Evolutionary conservation across 768 basidiomycete genomes (phyloP).

Genomic region (Postia placenta): DNA sequence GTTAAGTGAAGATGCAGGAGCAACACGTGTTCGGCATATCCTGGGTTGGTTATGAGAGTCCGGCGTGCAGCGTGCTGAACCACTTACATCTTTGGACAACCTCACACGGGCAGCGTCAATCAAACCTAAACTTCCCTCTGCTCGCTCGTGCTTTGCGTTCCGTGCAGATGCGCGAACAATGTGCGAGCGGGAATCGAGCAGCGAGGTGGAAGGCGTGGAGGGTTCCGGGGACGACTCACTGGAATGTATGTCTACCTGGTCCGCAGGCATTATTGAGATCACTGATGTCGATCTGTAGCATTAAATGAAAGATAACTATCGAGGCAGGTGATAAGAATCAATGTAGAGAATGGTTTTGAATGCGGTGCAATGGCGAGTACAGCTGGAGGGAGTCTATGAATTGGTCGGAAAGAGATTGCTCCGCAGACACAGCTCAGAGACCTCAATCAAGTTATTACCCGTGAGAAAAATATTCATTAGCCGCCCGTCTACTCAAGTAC

Average conservation of each 20-base stretch:
- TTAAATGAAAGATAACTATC: too few species aligned
- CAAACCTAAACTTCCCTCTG: conserved; percentile 24
- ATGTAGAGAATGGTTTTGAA: too few species aligned
- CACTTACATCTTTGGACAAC: conserved; percentile 29
- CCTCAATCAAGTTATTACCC: neutral
- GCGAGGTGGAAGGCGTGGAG: conserved; percentile 17
- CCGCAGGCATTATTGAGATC: neutral
- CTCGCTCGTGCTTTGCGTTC: conserved; percentile 14
- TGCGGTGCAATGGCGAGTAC: neutral
- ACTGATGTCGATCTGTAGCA: neutral
- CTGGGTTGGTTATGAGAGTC: conserved; percentile 14
- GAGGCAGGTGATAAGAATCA: too few species aligned
- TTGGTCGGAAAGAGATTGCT: neutral
- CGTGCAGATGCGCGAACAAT: conserved; percentile 9
- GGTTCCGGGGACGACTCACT: conserved; percentile 20
- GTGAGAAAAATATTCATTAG: neutral
- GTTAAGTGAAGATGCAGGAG: conserved; percentile 13
- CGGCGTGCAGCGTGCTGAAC: conserved; percentile 15
- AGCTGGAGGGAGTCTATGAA: neutral
- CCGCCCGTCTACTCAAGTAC: too few species aligned
- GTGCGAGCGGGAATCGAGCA: conserved; percentile 16
- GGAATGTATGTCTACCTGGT: conserved; percentile 12
- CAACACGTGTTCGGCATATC: conserved; percentile 33
- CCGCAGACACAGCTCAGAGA: neutral
- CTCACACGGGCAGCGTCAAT: conserved; percentile 29